Percentiles rank a stretch among this genome's conserved stretches.
Evolutionary conservation across 2,329 filamentous ascomycete species (phyloP).

Genomic region (Stenocarpella maydis): DNA sequence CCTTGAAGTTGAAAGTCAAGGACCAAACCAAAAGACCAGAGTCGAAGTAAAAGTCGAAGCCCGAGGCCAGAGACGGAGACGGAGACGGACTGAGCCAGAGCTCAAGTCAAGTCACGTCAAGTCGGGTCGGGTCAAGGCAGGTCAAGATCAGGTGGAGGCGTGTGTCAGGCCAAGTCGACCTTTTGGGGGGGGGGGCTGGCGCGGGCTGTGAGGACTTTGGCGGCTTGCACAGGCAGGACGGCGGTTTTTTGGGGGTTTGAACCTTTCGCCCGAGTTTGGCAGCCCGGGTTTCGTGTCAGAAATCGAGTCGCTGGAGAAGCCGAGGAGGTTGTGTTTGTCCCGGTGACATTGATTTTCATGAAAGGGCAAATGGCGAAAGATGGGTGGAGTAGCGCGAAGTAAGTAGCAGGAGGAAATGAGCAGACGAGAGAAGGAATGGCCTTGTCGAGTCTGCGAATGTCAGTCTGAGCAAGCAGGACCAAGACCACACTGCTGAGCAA

Average conservation of each 20-base stretch:
- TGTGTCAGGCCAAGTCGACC: not conserved
- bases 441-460: not conserved
- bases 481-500: no score
- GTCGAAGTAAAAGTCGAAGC: not conserved
- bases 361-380: not conserved
- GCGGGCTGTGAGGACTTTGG: not conserved
- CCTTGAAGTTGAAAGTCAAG: not conserved
- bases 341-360: conserved; percentile 1
- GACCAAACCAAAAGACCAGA: not conserved
- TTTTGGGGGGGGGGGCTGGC: no score
- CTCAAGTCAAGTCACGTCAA: not conserved
- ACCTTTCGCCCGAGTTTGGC: not conserved
- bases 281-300: not conserved
- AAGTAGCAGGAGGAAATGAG: not conserved
- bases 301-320: not conserved
- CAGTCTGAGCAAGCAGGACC: not conserved
- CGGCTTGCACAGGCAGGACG: not conserved
- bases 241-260: not conserved
- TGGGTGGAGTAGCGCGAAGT: not conserved
- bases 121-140: not conserved
- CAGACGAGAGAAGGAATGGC: not conserved
- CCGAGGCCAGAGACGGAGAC: no score
- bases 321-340: not conserved
- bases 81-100: not conserved
- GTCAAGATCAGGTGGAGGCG: not conserved